Evolutionary conservation across 331 rosid species (phyloP).

Genomic region (Malus hybrid): DNA sequence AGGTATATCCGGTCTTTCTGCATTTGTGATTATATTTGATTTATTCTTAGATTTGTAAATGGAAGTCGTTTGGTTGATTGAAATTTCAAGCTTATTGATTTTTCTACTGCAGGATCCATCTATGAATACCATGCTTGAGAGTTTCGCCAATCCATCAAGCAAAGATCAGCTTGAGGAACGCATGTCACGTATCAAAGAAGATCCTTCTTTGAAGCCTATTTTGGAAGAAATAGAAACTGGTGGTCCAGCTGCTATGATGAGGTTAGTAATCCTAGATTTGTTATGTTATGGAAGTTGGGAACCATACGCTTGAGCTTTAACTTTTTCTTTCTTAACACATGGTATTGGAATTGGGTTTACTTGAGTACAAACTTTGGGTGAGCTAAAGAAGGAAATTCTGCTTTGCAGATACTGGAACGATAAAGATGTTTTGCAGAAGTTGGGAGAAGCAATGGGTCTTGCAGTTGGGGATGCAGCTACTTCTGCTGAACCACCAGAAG

Average conservation of each 20-base stretch:
- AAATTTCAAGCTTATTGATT: neutral
- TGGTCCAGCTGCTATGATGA: slow-evolving; percentile 98
- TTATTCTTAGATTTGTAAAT: neutral
- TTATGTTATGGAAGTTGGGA: neutral
- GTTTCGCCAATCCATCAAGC: slow-evolving; percentile 63
- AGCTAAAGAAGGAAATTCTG: neutral
- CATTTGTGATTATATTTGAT: neutral
- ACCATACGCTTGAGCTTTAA: neutral
- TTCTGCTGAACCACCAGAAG: slow-evolving; percentile 57
- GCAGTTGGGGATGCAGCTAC: slow-evolving; percentile 52
- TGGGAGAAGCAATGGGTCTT: slow-evolving; percentile 86
- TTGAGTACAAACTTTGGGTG: neutral
- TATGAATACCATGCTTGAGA: slow-evolving; percentile 80
- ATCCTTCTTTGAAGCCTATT: slow-evolving; percentile 91
- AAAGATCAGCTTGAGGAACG: slow-evolving; percentile 92
- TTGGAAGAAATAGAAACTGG: slow-evolving; percentile 91
- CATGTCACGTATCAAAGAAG: slow-evolving; percentile 88
- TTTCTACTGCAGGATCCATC: slow-evolving; percentile 70
- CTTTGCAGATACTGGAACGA: slow-evolving; percentile 81
- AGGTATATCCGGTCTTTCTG: slow-evolving; percentile 40
- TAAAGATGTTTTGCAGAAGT: slow-evolving; percentile 66
- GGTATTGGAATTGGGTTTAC: slow-evolving; percentile 5
- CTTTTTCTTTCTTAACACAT: neutral
- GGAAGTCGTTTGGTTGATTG: neutral
- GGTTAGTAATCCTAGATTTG: slow-evolving; percentile 31